Conservation (phyloP, 2,329 filamentous ascomycete genomes). For the Westerdykella sp. region DNA sequence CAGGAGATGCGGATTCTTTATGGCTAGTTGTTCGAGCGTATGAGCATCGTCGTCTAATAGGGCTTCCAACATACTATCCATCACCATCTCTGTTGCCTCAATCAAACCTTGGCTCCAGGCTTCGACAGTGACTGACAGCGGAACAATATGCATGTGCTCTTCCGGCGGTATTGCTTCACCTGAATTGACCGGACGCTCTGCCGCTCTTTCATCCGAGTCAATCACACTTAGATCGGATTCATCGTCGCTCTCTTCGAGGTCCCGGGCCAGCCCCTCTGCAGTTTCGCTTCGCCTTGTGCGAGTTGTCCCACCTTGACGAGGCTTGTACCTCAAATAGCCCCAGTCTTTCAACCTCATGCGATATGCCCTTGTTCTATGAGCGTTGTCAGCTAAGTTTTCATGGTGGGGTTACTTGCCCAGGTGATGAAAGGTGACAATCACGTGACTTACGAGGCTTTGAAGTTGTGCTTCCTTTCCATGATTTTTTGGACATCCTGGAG, state of each 20-base stretch:
- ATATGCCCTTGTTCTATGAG: slow-evolving; percentile 29
- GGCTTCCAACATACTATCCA: slow-evolving; percentile 23
- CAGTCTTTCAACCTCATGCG: slow-evolving; percentile 35
- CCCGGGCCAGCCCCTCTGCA: background rate
- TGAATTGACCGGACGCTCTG: background rate
- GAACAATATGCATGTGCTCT: slow-evolving; percentile 8
- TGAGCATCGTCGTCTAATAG: slow-evolving; percentile 19
- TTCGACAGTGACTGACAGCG: slow-evolving; percentile 6
- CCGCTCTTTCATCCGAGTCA: background rate
- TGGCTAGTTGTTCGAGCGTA: slow-evolving; percentile 22
- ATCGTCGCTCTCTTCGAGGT: slow-evolving; percentile 4
- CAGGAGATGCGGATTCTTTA: slow-evolving; percentile 18
- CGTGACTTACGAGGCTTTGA: slow-evolving; percentile 30
- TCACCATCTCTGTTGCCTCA: slow-evolving; percentile 11
- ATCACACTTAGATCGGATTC: background rate
- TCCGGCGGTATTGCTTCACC: slow-evolving; percentile 1
- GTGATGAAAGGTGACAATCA: background rate
- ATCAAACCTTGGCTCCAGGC: slow-evolving; percentile 12
- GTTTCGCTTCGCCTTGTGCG: slow-evolving; percentile 1
- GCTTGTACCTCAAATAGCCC: slow-evolving; percentile 25
- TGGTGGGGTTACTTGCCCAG: slow-evolving; percentile 4
- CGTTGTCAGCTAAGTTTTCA: background rate
- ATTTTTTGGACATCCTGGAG: slow-evolving; percentile 29
- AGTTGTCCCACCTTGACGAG: slow-evolving; percentile 4
- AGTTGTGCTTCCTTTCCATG: slow-evolving; percentile 29